A percentile compares a stretch with the other conserved stretches of the same genome.
Conservation (phyloP, 2,329 filamentous ascomycete genomes). For the Ophiostoma novo-ulmi region DNA sequence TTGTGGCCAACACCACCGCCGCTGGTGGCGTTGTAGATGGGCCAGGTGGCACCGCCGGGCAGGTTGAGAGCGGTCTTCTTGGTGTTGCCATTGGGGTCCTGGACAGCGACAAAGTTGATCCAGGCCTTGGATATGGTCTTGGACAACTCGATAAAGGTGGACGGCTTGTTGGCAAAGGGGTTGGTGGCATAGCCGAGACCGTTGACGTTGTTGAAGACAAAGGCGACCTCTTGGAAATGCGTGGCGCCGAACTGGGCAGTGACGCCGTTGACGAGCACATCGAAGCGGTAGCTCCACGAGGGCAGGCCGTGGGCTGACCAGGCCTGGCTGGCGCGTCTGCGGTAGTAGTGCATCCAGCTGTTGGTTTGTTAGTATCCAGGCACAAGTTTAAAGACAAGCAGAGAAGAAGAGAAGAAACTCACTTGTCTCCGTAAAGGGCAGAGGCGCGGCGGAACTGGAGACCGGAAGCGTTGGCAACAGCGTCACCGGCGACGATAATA, state of each 20-base stretch:
- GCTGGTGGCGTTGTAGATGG: constrained; percentile 26
- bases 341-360: constrained; percentile 22
- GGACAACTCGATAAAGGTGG: constrained; percentile 38
- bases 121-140: constrained; percentile 23
- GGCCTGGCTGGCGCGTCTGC: constrained; percentile 29
- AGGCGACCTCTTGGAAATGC: constrained; percentile 48
- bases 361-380: not conserved
- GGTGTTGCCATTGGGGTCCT: constrained; percentile 19
- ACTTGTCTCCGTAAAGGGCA: constrained; percentile 21
- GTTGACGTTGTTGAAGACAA: constrained; percentile 49
- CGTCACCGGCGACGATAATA: constrained; percentile 39
- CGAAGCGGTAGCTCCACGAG: constrained; percentile 42
- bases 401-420: not conserved
- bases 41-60: constrained; percentile 22
- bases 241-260: constrained; percentile 17
- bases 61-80: not conserved
- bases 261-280: constrained; percentile 37
- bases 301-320: constrained; percentile 25
- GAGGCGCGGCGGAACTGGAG: constrained; percentile 22
- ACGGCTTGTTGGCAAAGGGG: constrained; percentile 40
- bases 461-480: constrained; percentile 15
- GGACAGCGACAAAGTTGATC: constrained; percentile 22
- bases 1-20: constrained; percentile 28
- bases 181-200: constrained; percentile 42
- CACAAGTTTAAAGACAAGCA: not conserved